phyloP scores from a whole-genome alignment of 108 stramenopile genomes.

The Conticribra weissflogii region DNA sequence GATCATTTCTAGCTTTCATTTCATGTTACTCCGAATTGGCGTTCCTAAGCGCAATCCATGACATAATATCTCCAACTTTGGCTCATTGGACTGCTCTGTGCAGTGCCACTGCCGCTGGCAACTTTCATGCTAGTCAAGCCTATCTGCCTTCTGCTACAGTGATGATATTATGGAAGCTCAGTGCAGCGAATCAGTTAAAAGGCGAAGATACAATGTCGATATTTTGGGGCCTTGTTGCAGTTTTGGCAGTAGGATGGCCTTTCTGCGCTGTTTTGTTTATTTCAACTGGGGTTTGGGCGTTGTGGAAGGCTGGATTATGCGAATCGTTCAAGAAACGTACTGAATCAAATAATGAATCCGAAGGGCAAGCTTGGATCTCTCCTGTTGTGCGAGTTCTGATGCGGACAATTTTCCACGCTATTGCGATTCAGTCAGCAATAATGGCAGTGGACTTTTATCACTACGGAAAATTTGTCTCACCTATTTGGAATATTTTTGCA shows the following conservation, averaged over 20 bases:
- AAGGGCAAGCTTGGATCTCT: neutral
- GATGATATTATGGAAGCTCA: conserved; percentile 64
- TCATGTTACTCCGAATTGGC: conserved; percentile 38
- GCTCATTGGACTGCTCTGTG: conserved; percentile 57
- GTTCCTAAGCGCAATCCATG: conserved; percentile 30
- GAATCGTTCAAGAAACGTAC: neutral
- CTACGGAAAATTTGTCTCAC: conserved; percentile 63
- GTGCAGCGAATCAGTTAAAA: conserved; percentile 54
- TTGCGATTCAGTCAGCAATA: conserved; percentile 53
- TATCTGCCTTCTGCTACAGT: conserved; percentile 84
- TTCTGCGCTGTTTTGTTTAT: conserved; percentile 95
- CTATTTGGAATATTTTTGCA: conserved; percentile 75
- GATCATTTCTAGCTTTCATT: conserved; percentile 23
- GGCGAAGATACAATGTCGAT: conserved; percentile 52
- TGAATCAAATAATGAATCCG: neutral
- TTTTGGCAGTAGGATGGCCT: conserved; percentile 94
- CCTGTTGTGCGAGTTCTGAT: conserved; percentile 22
- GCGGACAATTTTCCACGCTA: conserved; percentile 38
- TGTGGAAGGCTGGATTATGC: conserved; percentile 38
- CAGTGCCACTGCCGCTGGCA: conserved; percentile 71
- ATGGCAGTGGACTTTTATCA: conserved; percentile 67
- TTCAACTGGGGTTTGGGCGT: conserved; percentile 79
- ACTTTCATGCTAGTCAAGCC: conserved; percentile 77
- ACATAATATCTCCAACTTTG: neutral
- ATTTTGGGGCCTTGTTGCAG: conserved; percentile 74